phyloP scores from a whole-genome alignment of 345 rosid genomes.

The Populus ilicifolia region DNA sequence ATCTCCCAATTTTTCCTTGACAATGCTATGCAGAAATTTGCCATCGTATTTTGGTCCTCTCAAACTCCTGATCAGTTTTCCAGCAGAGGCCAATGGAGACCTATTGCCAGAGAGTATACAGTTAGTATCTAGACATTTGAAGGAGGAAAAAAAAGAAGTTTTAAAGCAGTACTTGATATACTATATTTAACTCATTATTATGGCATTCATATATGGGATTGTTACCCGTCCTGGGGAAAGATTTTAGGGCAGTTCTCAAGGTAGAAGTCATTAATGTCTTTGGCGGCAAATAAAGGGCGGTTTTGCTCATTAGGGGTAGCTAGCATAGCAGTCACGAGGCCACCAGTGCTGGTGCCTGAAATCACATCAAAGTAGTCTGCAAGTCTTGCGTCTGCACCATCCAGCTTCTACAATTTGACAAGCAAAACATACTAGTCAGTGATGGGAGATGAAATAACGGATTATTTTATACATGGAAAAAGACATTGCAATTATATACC shows the following conservation, averaged over 20 bases:
- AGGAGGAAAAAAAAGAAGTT: background rate
- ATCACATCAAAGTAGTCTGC: no score
- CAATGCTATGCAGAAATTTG: slow-evolving; percentile 40
- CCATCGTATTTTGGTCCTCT: slow-evolving; percentile 69
- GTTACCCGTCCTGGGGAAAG: no score
- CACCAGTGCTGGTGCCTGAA: no score
- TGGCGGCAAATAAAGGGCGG: slow-evolving; percentile 66
- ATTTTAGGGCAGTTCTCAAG: no score
- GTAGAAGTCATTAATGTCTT: slow-evolving; percentile 40
- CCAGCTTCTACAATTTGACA: slow-evolving; percentile 45
- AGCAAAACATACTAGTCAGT: background rate
- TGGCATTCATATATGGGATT: no score
- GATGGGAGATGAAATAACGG: background rate
- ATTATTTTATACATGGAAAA: no score
- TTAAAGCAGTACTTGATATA: no score
- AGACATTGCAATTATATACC: no score
- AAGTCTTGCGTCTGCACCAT: slow-evolving; percentile 59
- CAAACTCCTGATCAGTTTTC: slow-evolving; percentile 38
- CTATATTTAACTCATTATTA: no score
- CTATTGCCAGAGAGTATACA: background rate
- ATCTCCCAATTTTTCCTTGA: slow-evolving; percentile 45
- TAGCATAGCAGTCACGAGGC: slow-evolving; percentile 48
- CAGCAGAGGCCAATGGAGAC: slow-evolving; percentile 23
- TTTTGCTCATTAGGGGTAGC: slow-evolving; percentile 48
- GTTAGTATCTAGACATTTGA: background rate